Base-by-base conservation (phyloP, 1,284 basidiomycete species). In the Chondrostereum purpureum region DNA sequence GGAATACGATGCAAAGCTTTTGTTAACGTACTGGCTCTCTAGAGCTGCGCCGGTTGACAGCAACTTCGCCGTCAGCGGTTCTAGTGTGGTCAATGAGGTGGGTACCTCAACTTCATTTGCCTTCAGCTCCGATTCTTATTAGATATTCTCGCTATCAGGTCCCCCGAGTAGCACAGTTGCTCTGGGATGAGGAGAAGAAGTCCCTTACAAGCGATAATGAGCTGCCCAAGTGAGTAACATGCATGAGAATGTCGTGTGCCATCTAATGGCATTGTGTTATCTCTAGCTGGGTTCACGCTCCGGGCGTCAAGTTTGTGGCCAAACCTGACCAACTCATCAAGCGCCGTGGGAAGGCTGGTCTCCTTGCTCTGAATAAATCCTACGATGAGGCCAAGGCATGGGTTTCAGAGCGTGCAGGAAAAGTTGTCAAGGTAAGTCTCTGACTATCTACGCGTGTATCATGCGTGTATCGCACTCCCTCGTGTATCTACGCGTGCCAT, bases 311-410 rank as follows among this genome's bases (percentile, higher is more conserved):
- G 75, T 88, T 94, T 62, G 91, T 95, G 60, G 88, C 83, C 20
- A 93, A 95, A 70, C 90, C 90, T 42, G 96, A 99, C 73, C 94
- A 98, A 73, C 86, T 99, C 66, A 98, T 99, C 81, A 99, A 99
- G 77, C 89, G 95, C 59, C 88, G 96, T 57, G 96, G 96, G 58
- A 99, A 99, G 80, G 92, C 93, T 22, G 95, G 95, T 55, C 80
- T 99, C 19, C 81, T 99, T 48, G 83, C 83, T 41, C 78, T 99
- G 56, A 98, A 98, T 82, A 94, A 94, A 72, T 76, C 79, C 42
- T 98, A 91, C 91, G 74, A 83, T 38, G 84, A 85, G 59, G 86
- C 88, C 17, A 86, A 78, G 58, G 73, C 79, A 46, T 99, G 95
- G 95, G 92, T 99, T 63, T 64, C 75, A 50, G 82, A 88, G 58